These are phyloP conservation scores for Gloeopeniophorella convolvens DNA, from an alignment of 768 basidiomycete genomes.

Conservation along the genomic window DNA sequence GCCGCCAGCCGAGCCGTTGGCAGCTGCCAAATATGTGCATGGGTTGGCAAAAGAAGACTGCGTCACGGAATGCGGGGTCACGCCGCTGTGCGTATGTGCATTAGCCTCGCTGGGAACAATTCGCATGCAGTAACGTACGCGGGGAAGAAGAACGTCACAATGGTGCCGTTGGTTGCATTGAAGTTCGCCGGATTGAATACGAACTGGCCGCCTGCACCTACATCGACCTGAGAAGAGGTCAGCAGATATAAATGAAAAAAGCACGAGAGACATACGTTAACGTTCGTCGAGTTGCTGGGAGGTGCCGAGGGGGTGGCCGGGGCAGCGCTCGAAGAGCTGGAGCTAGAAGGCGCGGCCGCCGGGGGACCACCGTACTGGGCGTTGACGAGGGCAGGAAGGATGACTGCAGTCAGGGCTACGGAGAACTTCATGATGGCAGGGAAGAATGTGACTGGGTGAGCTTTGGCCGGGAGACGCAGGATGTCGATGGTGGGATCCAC, in stretches of 20 bases:
- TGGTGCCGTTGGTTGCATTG: conserved; percentile 42
- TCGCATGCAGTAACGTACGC: conserved; percentile 24
- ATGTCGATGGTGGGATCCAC: not conserved
- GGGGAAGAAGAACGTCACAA: conserved; percentile 50
- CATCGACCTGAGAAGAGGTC: conserved; percentile 34
- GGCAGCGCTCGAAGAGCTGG: conserved; percentile 23
- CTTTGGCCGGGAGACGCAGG: not conserved
- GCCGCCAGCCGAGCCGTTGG: conserved; percentile 29
- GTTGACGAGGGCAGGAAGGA: conserved; percentile 30
- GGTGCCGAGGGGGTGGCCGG: conserved; percentile 29
- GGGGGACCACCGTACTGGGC: conserved; percentile 34
- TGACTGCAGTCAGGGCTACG: conserved; percentile 24
- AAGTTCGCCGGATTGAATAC: conserved; percentile 41
- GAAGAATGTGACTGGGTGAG: not conserved
- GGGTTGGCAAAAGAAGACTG: conserved; percentile 26
- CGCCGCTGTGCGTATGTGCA: conserved; percentile 1
- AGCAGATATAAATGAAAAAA: not conserved
- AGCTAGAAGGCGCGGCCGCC: conserved; percentile 19
- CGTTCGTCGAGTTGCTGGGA: conserved; percentile 15
- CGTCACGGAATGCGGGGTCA: conserved; percentile 28
- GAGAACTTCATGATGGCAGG: conserved; percentile 29
- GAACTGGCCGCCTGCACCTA: conserved; percentile 34
- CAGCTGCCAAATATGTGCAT: conserved; percentile 35
- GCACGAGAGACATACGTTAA: conserved; percentile 18
- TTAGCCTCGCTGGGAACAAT: not conserved